phyloP scores from a whole-genome alignment of 768 basidiomycete species.

The Mycena kentingensis region DNA sequence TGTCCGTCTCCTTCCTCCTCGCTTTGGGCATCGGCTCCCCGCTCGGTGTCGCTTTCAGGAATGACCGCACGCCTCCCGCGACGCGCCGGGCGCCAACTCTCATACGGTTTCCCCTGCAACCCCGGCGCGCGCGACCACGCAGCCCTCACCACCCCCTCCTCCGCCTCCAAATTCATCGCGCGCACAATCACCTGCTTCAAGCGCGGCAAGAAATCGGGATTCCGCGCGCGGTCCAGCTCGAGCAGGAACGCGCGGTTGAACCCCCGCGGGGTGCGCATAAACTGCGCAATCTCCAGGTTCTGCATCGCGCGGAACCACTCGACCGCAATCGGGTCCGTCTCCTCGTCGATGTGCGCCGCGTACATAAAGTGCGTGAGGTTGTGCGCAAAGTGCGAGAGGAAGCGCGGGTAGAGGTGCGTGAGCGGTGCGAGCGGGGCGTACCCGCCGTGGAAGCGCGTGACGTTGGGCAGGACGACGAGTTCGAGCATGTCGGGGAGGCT shows the following conservation, averaged over 20 bases:
- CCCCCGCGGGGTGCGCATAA: neutral
- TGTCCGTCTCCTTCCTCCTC: too few species aligned
- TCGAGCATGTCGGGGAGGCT: neutral
- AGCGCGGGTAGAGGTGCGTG: neutral
- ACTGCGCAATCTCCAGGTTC: neutral
- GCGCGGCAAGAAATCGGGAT: neutral
- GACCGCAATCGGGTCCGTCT: neutral
- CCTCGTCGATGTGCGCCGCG: neutral
- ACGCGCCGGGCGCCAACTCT: neutral
- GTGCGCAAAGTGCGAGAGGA: neutral
- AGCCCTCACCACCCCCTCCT: neutral
- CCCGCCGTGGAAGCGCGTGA: neutral
- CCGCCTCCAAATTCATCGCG: neutral
- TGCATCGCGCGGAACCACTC: neutral
- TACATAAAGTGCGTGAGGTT: neutral
- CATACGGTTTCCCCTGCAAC: neutral
- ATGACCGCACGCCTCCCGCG: neutral
- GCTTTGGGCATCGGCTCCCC: neutral
- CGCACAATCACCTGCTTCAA: neutral
- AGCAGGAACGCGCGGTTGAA: neutral
- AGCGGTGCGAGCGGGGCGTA: neutral
- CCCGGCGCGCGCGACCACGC: neutral
- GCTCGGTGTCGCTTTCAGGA: neutral
- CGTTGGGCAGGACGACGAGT: neutral
- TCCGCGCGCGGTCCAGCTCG: neutral